Evolutionary conservation across 345 rosid species (phyloP).

Genomic region (Euphorbia lathyris): DNA sequence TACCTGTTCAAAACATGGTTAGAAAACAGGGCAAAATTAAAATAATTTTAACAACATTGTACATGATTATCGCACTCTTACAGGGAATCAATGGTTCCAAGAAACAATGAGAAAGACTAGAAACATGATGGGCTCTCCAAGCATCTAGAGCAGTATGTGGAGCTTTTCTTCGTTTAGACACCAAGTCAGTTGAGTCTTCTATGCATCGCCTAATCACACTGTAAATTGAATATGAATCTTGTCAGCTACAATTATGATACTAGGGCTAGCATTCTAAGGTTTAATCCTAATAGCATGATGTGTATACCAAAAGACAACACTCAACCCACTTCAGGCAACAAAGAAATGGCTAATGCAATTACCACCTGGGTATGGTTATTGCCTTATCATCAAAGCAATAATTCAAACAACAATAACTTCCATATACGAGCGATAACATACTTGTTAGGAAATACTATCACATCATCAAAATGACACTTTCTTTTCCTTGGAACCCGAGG

Average conservation of each 20-base stretch:
- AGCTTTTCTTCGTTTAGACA: slow-evolving; percentile 48
- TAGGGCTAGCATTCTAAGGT: neutral
- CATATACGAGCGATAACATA: slow-evolving; percentile 30
- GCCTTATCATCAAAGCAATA: neutral
- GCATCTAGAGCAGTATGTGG: slow-evolving; percentile 36
- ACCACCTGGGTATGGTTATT: neutral
- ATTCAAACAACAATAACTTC: neutral
- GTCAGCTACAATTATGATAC: neutral
- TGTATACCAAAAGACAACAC: neutral
- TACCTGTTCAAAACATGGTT: slow-evolving; percentile 42
- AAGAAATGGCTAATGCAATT: too few species aligned
- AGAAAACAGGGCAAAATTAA: neutral
- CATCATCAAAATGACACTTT: slow-evolving; percentile 58
- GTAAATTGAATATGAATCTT: slow-evolving; percentile 23
- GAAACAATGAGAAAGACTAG: slow-evolving; percentile 37
- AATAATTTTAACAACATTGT: neutral
- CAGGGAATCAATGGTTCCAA: slow-evolving; percentile 59
- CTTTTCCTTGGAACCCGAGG: slow-evolving; percentile 45
- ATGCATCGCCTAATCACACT: slow-evolving; percentile 53
- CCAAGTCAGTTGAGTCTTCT: slow-evolving; percentile 58
- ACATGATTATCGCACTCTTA: slow-evolving; percentile 28
- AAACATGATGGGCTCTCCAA: slow-evolving; percentile 39
- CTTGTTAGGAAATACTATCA: slow-evolving; percentile 56
- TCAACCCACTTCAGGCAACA: too few species aligned
- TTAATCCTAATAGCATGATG: neutral